phyloP scores from a whole-genome alignment of 257 asterid genomes.

The Catharanthus roseus region DNA sequence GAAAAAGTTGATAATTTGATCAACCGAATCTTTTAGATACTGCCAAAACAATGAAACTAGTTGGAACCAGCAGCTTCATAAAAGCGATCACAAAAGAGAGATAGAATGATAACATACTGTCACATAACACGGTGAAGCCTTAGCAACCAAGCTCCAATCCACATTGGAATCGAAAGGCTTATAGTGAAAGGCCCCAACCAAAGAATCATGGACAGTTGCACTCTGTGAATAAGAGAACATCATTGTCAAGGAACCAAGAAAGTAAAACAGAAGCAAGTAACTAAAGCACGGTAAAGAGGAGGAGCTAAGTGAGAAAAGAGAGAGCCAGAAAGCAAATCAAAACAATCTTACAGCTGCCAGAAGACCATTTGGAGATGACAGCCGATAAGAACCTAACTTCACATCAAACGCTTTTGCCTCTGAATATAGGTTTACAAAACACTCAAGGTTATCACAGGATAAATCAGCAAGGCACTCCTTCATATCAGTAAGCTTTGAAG shows the following conservation, averaged over 20 bases:
- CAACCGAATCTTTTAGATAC: slow-evolving; percentile 89
- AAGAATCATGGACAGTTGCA: slow-evolving; percentile 69
- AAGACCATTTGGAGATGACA: slow-evolving; percentile 86
- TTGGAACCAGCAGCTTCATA: slow-evolving; percentile 5
- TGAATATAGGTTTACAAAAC: slow-evolving; percentile 60
- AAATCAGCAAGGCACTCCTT: slow-evolving; percentile 81
- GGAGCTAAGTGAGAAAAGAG: neutral
- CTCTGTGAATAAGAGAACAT: slow-evolving; percentile 52
- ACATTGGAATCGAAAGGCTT: slow-evolving; percentile 80
- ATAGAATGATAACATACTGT: slow-evolving; percentile 52
- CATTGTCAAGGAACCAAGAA: slow-evolving; percentile 1
- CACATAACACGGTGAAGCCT: slow-evolving; percentile 94
- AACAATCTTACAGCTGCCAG: slow-evolving; percentile 66
- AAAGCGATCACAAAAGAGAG: slow-evolving; percentile 12
- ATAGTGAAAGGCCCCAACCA: slow-evolving; percentile 80
- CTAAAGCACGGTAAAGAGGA: neutral
- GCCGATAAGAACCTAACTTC: slow-evolving; percentile 87
- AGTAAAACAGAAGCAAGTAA: neutral
- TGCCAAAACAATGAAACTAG: slow-evolving; percentile 30
- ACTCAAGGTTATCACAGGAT: slow-evolving; percentile 88
- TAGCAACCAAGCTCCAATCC: slow-evolving; percentile 92
- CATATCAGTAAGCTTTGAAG: slow-evolving; percentile 72
- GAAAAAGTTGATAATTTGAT: slow-evolving; percentile 70
- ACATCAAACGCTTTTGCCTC: slow-evolving; percentile 72
- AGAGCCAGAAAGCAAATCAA: slow-evolving; percentile 7